Conservation (phyloP, 768 basidiomycete genomes). For the Tulasnella calospora region DNA sequence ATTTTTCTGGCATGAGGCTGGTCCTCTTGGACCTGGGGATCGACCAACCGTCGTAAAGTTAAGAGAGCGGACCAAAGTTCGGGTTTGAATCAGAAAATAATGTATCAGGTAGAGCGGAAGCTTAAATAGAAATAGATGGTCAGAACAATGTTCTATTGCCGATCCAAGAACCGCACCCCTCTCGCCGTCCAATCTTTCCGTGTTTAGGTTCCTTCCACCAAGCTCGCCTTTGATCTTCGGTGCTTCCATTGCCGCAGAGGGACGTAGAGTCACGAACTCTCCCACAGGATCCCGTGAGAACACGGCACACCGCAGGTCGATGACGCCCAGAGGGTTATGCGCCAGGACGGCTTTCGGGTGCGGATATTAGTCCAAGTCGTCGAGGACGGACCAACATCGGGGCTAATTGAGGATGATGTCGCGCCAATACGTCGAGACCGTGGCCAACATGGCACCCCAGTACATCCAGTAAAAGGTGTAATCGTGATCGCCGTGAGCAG, state of each 20-base stretch:
- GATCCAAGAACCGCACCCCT: no score
- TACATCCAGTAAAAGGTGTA: background rate
- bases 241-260: background rate
- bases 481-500: background rate
- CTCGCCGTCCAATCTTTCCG: no score
- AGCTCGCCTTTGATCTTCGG: no score
- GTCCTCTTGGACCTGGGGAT: no score
- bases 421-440: background rate
- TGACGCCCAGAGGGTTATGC: background rate
- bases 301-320: background rate
- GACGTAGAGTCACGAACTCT: background rate
- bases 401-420: conserved; percentile 10
- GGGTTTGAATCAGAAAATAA: no score
- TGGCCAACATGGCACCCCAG: background rate
- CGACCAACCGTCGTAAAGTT: no score
- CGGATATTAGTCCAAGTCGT: background rate
- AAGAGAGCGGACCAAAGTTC: no score
- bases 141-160: no score
- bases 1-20: no score
- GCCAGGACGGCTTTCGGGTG: background rate
- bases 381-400: conserved; percentile 4
- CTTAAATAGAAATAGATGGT: no score
- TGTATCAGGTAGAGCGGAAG: no score
- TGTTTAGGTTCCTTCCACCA: no score
- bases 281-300: background rate